Conservation (phyloP, 805 yeast species). For the Wickerhamomyces ciferrii region DNA sequence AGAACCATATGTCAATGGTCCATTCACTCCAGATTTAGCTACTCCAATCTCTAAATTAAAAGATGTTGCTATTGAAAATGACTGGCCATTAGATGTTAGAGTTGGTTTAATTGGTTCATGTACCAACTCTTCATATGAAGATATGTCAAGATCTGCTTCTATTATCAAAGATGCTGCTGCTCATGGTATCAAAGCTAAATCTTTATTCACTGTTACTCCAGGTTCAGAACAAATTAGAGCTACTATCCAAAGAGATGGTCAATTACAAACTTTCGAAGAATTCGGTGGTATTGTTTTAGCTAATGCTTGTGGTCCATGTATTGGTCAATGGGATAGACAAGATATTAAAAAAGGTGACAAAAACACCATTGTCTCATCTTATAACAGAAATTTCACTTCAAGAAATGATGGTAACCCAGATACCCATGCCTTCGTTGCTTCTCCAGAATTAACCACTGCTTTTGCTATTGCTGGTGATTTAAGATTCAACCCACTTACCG, state of each 20-base stretch:
- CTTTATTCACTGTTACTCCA: constrained; percentile 91
- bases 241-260: constrained; percentile 95
- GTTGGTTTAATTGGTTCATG: constrained; percentile 98
- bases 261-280: constrained; percentile 79
- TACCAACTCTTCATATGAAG: constrained; percentile 98
- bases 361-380: constrained; percentile 95
- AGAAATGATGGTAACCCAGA: constrained; percentile 98
- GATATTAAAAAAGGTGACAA: constrained; percentile 90
- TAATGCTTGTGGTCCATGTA: constrained; percentile 99
- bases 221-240: constrained; percentile 99
- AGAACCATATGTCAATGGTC: constrained; percentile 95
- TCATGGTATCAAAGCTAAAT: constrained; percentile 88
- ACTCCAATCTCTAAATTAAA: constrained; percentile 82
- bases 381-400: constrained; percentile 97
- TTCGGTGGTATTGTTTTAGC: constrained; percentile 94
- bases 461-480: constrained; percentile 95
- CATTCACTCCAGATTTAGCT: constrained; percentile 72
- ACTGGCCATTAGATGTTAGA: constrained; percentile 89
- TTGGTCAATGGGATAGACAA: constrained; percentile 98
- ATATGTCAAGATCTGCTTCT: constrained; percentile 95
- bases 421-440: constrained; percentile 94
- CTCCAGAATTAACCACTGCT: constrained; percentile 95
- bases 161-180: constrained; percentile 85
- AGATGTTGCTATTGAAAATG: constrained; percentile 75
- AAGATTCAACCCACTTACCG: constrained; percentile 94